Conservation (phyloP, 805 yeast species). For the Allodekkera sacchari region DNA sequence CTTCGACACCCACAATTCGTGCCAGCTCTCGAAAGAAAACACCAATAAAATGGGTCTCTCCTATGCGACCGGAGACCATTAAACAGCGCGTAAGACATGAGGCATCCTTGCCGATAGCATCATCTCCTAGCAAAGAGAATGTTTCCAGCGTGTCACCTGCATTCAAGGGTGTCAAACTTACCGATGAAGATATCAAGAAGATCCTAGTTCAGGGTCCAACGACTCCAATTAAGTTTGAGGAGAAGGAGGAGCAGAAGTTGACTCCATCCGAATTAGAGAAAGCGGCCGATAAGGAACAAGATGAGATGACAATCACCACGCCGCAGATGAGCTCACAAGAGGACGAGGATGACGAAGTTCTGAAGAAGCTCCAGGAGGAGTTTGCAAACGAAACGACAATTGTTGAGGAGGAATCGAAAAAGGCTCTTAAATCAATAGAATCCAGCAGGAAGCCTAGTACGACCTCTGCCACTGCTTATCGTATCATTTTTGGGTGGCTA, state of each 20-base stretch:
- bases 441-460: constrained; percentile 1
- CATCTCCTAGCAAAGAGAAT: no score
- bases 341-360: constrained; percentile 10
- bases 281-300: not conserved
- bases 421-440: constrained; percentile 9
- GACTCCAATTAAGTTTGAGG: not conserved
- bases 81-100: no score
- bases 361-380: constrained; percentile 14
- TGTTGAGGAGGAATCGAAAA: constrained; percentile 18
- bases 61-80: no score
- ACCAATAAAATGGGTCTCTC: no score
- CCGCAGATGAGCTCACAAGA: constrained; percentile 13
- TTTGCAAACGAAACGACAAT: constrained; percentile 15
- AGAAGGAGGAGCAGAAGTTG: not conserved
- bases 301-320: constrained; percentile 6
- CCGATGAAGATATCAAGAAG: no score
- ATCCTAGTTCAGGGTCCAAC: constrained; percentile 1
- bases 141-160: no score
- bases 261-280: not conserved
- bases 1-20: no score
- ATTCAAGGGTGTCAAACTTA: no score
- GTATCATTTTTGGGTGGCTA: constrained; percentile 10
- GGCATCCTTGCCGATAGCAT: no score
- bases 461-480: constrained; percentile 3
- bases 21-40: no score